Conservation (phyloP, 768 basidiomycete species). For the Leccinum uliginosum region DNA sequence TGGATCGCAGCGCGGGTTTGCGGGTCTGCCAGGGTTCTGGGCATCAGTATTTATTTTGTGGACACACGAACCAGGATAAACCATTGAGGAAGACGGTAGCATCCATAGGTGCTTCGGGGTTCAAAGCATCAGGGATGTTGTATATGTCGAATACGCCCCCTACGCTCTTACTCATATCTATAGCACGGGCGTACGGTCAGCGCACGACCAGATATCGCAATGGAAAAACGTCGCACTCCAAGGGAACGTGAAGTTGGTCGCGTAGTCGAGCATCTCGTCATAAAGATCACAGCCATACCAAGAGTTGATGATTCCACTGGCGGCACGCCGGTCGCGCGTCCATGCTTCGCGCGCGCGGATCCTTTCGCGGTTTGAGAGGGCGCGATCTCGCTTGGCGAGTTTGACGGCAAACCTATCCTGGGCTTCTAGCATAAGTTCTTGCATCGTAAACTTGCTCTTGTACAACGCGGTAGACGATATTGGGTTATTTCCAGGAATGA, state of each 20-base stretch:
- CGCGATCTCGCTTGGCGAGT: slow-evolving; percentile 21
- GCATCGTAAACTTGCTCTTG: slow-evolving; percentile 15
- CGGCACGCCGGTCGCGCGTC: slow-evolving; percentile 45
- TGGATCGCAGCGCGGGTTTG: slow-evolving; percentile 58
- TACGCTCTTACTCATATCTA: slow-evolving; percentile 18
- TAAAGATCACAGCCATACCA: slow-evolving; percentile 67
- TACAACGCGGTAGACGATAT: slow-evolving; percentile 4
- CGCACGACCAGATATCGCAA: neutral
- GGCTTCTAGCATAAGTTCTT: slow-evolving; percentile 19
- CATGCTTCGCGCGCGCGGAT: slow-evolving; percentile 22
- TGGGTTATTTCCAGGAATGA: slow-evolving; percentile 14
- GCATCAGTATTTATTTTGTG: neutral
- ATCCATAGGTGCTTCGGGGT: slow-evolving; percentile 47
- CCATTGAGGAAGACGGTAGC: slow-evolving; percentile 60
- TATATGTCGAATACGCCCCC: slow-evolving; percentile 44
- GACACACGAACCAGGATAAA: slow-evolving; percentile 23
- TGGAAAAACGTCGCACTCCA: slow-evolving; percentile 38
- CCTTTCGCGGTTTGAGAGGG: slow-evolving; percentile 23
- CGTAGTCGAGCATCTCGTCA: slow-evolving; percentile 67
- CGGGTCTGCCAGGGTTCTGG: slow-evolving; percentile 36
- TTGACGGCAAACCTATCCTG: slow-evolving; percentile 18
- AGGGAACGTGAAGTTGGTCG: slow-evolving; percentile 66
- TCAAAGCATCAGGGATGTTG: slow-evolving; percentile 52
- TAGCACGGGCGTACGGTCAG: neutral
- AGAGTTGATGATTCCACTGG: slow-evolving; percentile 54